Evolutionary conservation across 192 early-diverging fungal species (phyloP).

Genomic region (Backusella liffmaniae): DNA sequence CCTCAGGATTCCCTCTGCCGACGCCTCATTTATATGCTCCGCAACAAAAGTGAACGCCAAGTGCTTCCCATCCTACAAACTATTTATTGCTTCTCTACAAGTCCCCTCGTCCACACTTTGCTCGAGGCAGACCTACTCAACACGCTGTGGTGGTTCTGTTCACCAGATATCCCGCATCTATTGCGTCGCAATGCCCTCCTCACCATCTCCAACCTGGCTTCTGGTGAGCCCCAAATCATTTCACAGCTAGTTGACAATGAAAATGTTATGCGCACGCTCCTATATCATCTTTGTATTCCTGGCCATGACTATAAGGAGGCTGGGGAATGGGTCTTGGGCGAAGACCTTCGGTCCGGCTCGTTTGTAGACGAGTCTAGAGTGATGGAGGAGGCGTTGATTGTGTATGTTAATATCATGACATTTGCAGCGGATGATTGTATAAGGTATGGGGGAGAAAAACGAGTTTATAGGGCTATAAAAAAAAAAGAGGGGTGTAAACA

Average conservation of each 20-base stretch:
- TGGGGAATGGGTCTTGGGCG: background rate
- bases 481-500: too few species aligned
- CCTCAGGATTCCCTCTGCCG: background rate
- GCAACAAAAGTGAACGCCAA: background rate
- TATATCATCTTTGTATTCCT: background rate
- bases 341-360: background rate
- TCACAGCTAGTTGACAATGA: background rate
- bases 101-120: background rate
- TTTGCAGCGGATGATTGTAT: slow-evolving; percentile 9
- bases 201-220: slow-evolving; percentile 24
- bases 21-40: background rate
- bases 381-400: slow-evolving; percentile 8
- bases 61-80: slow-evolving; percentile 18
- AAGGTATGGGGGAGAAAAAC: background rate
- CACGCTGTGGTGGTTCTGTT: background rate
- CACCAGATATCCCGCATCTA: background rate
- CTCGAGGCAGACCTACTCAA: background rate
- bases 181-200: slow-evolving; percentile 27
- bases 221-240: background rate
- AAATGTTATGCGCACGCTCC: slow-evolving; percentile 9
- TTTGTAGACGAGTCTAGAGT: slow-evolving; percentile 15
- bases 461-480: too few species aligned
- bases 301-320: background rate
- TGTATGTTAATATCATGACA: slow-evolving; percentile 19
- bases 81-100: slow-evolving; percentile 18